Base-by-base conservation (phyloP, 495 filamentous ascomycete species). In the Penicillium bovifimosum region DNA sequence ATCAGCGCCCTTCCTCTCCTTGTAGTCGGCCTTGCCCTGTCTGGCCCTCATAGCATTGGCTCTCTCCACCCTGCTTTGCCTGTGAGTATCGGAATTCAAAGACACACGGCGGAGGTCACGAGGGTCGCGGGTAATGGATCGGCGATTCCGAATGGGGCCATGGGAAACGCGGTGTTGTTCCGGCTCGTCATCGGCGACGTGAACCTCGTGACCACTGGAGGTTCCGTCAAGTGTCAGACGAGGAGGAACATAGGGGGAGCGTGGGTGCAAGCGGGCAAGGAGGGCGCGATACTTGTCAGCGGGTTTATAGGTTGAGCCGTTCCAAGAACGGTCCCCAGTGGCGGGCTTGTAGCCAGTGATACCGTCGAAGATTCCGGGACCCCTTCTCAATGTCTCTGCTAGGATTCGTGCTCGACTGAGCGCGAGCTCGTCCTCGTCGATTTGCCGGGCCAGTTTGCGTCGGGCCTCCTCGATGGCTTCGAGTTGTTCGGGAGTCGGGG, bases 371-470 rank as follows among this genome's bases (percentile, higher is more conserved):
- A 74, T 60, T 9, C 56, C 63, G 8, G 70, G 71, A 3, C 73
- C 73, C 13, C 54, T 70, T 28, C 67, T 58, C 7, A 76, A 42
- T 10, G 68, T 62, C 55, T 76, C 70, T 13, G 72, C 72, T 20
- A 67, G 66, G 14, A 76, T 76, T 3, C 73, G 72, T 9, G 73
- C 73, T 6, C 69, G 65, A 18, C 66, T 70, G 3, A 76, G 59
- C 9, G 73, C 61, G 6, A 76, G 53, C 47, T 76, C 73, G 38
- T 76, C 73, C 50, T 74, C 66, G 26, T 76, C 72, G 35, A 76
- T 54, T 48, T 70, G 64, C 32, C 56, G 66, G 14, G 59, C 27
- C 1, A 31, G 42, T 29, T 27, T 17, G 42, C 43, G 31, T 38
- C 41, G 47, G 10, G 51, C 51, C 50, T 56, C 50, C 14, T 56